A percentile compares a stretch with the other conserved stretches of the same genome.
phyloP scores from a whole-genome alignment of 2,329 filamentous ascomycete species.

The Penicillium paneum region DNA sequence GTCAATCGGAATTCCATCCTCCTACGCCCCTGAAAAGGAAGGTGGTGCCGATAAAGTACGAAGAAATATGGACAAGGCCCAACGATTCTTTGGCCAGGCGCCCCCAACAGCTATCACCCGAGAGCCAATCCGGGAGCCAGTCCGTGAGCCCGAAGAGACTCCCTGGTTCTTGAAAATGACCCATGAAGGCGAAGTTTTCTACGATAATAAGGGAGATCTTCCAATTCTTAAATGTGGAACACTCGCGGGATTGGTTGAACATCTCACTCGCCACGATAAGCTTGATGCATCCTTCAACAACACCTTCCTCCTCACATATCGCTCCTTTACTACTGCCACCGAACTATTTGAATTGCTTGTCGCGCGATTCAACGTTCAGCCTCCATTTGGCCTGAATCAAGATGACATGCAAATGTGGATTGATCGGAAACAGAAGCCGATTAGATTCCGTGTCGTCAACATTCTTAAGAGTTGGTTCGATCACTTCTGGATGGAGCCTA shows the following conservation, averaged over 20 bases:
- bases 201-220: slow-evolving; percentile 75
- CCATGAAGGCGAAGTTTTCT: slow-evolving; percentile 82
- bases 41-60: slow-evolving; percentile 37
- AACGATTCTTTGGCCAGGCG: slow-evolving; percentile 48
- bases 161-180: slow-evolving; percentile 84
- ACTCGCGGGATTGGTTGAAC: slow-evolving; percentile 82
- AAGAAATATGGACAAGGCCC: slow-evolving; percentile 47
- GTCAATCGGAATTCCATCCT: slow-evolving; percentile 46
- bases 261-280: slow-evolving; percentile 92
- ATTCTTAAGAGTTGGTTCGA: slow-evolving; percentile 99
- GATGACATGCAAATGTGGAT: slow-evolving; percentile 83
- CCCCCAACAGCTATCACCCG: slow-evolving; percentile 40
- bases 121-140: slow-evolving; percentile 41
- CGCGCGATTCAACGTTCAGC: slow-evolving; percentile 86
- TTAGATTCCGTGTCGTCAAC: slow-evolving; percentile 93
- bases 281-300: slow-evolving; percentile 95
- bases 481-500: slow-evolving; percentile 97
- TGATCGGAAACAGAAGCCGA: slow-evolving; percentile 91
- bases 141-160: slow-evolving; percentile 65
- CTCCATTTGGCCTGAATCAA: slow-evolving; percentile 73
- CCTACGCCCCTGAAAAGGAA: slow-evolving; percentile 39
- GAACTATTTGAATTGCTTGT: slow-evolving; percentile 93
- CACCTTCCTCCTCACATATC: slow-evolving; percentile 94
- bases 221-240: slow-evolving; percentile 85
- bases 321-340: slow-evolving; percentile 85